Evolutionary conservation across 768 basidiomycete species (phyloP), one percentile per base, ranked within the genome.

Genomic region (Mycena kentingensis): DNA sequence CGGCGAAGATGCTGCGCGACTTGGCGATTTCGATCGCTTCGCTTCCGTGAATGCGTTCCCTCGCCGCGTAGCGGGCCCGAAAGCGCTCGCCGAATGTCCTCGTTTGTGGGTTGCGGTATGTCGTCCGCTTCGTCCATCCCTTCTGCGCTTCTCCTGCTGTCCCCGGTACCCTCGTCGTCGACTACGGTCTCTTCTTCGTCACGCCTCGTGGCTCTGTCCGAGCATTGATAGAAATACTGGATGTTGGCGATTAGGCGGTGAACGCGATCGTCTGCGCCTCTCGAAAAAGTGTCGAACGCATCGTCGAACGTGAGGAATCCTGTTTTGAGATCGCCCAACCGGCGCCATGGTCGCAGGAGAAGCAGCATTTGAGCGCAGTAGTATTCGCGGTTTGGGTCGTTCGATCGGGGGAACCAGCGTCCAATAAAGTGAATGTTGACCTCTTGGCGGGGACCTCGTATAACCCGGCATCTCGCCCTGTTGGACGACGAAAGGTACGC

Each of bases 321-420:
- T 0, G 4, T 4, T 34, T 65, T 70, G 0, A 75, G 49, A 5
- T 73, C 66, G 0, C 28, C 3, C 0, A 71, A 4, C 0, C 42
- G 4, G 7, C 57, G 18, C 76, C 73, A 77, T 2, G 73, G 76
- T 34, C 65, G 66, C 1, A 75, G 52, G 0, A 77, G 49, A 13
- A 60, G 8, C 0, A 77, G 60, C 51, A 75, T 71, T 0, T 28
- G 56, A 1, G 70, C 70, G 21, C 45, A 57, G 31, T 73, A 71
- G 1, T 62, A 46, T 1, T 18, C 16, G 1, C 37, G 25, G 5
- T 54, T 42, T 5, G 31, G 29, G 4, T 66, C 55, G 31, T 72
- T 62, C 2, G 29, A 26, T 1, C 64, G 37, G 0, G 67, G 66
- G 39, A 73, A 69, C 54, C 63, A 73, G 10, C 32, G 47, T 0